Conservation (phyloP, 2,329 filamentous ascomycete genomes). For the Huntiella abstrusa region DNA sequence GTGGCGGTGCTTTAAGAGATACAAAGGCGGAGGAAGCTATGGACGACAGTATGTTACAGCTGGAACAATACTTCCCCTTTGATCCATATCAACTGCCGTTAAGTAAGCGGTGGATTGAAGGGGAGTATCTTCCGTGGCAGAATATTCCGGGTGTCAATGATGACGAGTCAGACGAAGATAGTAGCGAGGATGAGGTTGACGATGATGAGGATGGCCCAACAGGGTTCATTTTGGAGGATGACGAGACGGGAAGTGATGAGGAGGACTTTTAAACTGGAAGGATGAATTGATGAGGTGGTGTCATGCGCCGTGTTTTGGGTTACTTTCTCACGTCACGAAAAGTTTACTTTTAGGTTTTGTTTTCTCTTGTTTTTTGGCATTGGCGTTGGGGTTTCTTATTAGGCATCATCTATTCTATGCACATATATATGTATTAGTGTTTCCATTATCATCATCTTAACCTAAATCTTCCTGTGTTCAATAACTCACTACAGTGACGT, state of each 20-base stretch:
- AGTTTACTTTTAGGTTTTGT: too few relatives aligned
- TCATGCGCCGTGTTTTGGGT: too few relatives aligned
- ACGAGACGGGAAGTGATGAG: slow-evolving; percentile 30
- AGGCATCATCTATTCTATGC: too few relatives aligned
- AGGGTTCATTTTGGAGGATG: slow-evolving; percentile 27
- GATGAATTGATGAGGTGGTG: too few relatives aligned
- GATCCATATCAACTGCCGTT: slow-evolving; percentile 83
- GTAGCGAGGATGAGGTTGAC: slow-evolving; percentile 28
- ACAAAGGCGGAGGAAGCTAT: slow-evolving; percentile 9
- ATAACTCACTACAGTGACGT: too few relatives aligned
- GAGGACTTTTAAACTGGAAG: slow-evolving; percentile 15
- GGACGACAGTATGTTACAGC: slow-evolving; percentile 62
- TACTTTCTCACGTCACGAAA: too few relatives aligned
- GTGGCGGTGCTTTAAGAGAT: slow-evolving; percentile 21
- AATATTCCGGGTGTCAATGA: slow-evolving; percentile 51
- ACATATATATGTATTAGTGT: too few relatives aligned
- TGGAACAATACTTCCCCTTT: slow-evolving; percentile 93
- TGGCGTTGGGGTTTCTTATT: too few relatives aligned
- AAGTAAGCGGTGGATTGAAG: slow-evolving; percentile 74
- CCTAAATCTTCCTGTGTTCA: too few relatives aligned
- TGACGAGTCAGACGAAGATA: slow-evolving; percentile 34
- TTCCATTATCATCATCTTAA: too few relatives aligned
- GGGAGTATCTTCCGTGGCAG: slow-evolving; percentile 67
- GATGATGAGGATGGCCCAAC: slow-evolving; percentile 20
- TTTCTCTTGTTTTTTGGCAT: too few relatives aligned